Evolutionary conservation across 192 early-diverging fungal species (phyloP), one percentile per base, ranked within the genome.

Genomic region (Globomyces pollinis-pini): DNA sequence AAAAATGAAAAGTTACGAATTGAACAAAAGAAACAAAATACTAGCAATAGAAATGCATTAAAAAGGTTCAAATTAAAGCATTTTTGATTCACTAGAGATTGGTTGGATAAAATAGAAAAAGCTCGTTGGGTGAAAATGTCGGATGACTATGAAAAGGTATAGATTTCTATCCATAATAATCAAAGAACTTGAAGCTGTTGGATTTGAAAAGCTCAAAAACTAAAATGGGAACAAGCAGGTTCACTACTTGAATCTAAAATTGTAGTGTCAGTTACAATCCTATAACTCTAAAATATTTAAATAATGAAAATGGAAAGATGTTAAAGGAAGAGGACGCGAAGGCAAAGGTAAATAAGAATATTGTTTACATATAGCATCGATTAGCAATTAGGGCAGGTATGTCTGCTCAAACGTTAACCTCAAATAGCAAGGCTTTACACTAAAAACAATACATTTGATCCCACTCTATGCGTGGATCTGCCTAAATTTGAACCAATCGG

Each of bases 401-500:
- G 3, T 3, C 69, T 72, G 73, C 56, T 66, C 39, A 36, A 51
- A 9, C 53, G 58, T 2, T 28, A 64, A 0, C 24, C 59, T 20
- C 66, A 70, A 13, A 61, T 70, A 8, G 62, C 71, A 9, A 56
- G 62, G 28, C 58, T 74, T 13, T 76, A 76, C 54, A 57, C 65
- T 5, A 57, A 65, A 34, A 65, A 70, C 61, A 76, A 76, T 65
- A 76, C 71, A 1, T 76, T 76, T 36, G 67, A 76, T 42, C 74
- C 74, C 3, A 33, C 67, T 7, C 43, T 31, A 8, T 75, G 73
- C 30, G 36, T 64, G 34, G 73, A 75, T 50, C 62, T 75, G 21
- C 65, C 53, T 24, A 66, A 36, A 12, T 18, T 52, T 36, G 15
- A 15, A 39, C 15, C 38, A 15, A 32, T 20, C 21, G 3, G 16